Evolutionary conservation across 2,329 filamentous ascomycete genomes (phyloP).

Genomic region (Fusarium torulosum): DNA sequence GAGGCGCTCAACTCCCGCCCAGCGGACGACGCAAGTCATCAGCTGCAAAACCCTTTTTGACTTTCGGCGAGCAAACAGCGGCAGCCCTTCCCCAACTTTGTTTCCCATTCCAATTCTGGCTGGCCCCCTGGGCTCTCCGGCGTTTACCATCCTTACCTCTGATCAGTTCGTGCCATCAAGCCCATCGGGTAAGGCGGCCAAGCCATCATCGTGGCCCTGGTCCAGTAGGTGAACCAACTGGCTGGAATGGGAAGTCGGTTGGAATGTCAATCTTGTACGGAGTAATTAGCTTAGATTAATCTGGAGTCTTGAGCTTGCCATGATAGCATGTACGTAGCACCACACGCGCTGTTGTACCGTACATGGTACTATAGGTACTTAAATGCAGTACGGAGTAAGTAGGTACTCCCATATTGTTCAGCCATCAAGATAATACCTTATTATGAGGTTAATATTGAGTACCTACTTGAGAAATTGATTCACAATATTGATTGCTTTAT

Average conservation of each 20-base stretch:
- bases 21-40: constrained; percentile 40
- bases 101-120: constrained; percentile 1
- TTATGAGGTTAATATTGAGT: not conserved
- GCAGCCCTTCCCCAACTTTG: constrained; percentile 9
- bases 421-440: too few species aligned
- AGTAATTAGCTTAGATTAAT: constrained; percentile 23
- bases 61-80: constrained; percentile 19
- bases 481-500: not conserved
- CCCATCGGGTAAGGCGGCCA: constrained; percentile 41
- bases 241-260: constrained; percentile 42
- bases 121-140: constrained; percentile 17
- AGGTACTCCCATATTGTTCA: too few species aligned
- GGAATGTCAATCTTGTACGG: constrained; percentile 35
- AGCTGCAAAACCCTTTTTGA: constrained; percentile 22
- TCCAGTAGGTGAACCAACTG: constrained; percentile 34
- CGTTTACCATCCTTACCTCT: constrained; percentile 24
- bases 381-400: not conserved
- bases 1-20: constrained; percentile 48
- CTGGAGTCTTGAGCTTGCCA: constrained; percentile 12
- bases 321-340: constrained; percentile 1
- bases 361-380: too few species aligned
- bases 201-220: constrained; percentile 30
- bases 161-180: constrained; percentile 31
- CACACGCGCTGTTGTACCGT: not conserved
- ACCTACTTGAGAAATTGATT: not conserved